Evolutionary conservation across 306 rosid species (phyloP).

Genomic region (Fragaria nilgerrensis): DNA sequence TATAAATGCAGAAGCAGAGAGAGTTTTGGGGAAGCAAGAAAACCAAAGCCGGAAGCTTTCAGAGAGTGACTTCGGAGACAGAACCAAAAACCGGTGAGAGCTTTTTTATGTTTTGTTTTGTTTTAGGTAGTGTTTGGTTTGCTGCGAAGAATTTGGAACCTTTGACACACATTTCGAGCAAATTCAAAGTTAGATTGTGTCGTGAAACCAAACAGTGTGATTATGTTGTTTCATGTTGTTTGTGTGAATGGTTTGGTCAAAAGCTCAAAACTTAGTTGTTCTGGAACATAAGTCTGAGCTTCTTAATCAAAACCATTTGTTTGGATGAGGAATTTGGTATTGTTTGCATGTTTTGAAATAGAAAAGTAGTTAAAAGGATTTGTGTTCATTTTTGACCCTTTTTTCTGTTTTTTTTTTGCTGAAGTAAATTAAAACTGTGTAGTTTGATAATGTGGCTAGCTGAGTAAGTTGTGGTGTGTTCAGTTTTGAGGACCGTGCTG

Average conservation of each 20-base stretch:
- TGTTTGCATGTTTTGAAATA: too few species aligned
- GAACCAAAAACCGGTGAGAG: constrained; percentile 28
- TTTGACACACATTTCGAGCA: not conserved
- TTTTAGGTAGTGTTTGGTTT: constrained; percentile 18
- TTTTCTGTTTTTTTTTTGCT: not conserved
- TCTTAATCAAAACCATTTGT: not conserved
- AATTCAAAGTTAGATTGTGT: not conserved
- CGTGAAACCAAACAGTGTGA: not conserved
- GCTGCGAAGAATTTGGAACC: not conserved
- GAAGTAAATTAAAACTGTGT: not conserved
- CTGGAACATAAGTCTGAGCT: not conserved
- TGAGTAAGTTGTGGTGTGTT: constrained; percentile 8
- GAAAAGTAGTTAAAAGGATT: not conserved
- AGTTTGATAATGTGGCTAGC: not conserved
- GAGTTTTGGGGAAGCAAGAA: not conserved
- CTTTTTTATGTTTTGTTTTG: not conserved
- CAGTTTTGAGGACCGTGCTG: constrained; percentile 14
- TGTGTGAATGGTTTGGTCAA: not conserved
- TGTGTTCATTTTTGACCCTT: not conserved
- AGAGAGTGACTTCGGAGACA: not conserved
- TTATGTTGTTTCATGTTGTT: not conserved
- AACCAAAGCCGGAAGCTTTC: not conserved
- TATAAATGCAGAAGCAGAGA: not conserved
- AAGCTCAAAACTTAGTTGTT: not conserved
- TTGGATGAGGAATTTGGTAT: not conserved